Conservation (phyloP, 495 filamentous ascomycete genomes). For the Parathielavia hyrcaniae region DNA sequence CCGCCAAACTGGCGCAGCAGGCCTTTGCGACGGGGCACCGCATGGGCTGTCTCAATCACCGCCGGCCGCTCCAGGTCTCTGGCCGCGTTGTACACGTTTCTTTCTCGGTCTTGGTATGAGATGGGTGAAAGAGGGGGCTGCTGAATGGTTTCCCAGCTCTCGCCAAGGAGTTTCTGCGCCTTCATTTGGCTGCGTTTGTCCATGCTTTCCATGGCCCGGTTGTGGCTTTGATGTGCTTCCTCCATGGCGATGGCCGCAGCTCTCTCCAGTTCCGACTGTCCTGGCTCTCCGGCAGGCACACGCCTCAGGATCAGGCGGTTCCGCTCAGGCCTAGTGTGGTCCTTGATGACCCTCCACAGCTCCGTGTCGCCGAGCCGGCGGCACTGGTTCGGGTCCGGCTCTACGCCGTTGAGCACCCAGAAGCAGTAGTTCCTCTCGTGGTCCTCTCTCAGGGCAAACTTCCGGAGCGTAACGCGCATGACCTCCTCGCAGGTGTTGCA, state of each 20-base stretch:
- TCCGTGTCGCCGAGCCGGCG: slow-evolving; percentile 76
- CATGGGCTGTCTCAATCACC: slow-evolving; percentile 44
- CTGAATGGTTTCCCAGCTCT: slow-evolving; percentile 68
- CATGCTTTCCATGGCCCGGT: slow-evolving; percentile 55
- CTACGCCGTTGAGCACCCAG: slow-evolving; percentile 74
- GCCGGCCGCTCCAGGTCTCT: slow-evolving; percentile 54
- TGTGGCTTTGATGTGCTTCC: slow-evolving; percentile 69
- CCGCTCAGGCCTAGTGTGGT: slow-evolving; percentile 68
- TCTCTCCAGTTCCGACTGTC: slow-evolving; percentile 68
- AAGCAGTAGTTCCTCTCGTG: slow-evolving; percentile 77
- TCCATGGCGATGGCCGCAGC: slow-evolving; percentile 79
- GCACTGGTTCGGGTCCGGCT: slow-evolving; percentile 70
- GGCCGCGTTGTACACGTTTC: slow-evolving; percentile 56
- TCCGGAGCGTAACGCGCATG: slow-evolving; percentile 74
- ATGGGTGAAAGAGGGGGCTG: slow-evolving; percentile 77
- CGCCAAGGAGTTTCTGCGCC: slow-evolving; percentile 76
- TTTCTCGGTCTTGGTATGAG: slow-evolving; percentile 57
- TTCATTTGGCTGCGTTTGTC: slow-evolving; percentile 64
- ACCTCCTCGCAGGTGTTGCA: slow-evolving; percentile 89
- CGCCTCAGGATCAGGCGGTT: slow-evolving; percentile 85
- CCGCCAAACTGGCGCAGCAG: slow-evolving; percentile 69
- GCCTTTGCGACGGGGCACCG: slow-evolving; percentile 53
- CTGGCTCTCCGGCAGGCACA: slow-evolving; percentile 79
- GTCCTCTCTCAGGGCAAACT: slow-evolving; percentile 68
- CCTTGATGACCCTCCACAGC: slow-evolving; percentile 75